These are phyloP conservation scores for Talaromyces sp. DNA, from an alignment of 2,329 filamentous ascomycete species.

Conservation along the genomic window DNA sequence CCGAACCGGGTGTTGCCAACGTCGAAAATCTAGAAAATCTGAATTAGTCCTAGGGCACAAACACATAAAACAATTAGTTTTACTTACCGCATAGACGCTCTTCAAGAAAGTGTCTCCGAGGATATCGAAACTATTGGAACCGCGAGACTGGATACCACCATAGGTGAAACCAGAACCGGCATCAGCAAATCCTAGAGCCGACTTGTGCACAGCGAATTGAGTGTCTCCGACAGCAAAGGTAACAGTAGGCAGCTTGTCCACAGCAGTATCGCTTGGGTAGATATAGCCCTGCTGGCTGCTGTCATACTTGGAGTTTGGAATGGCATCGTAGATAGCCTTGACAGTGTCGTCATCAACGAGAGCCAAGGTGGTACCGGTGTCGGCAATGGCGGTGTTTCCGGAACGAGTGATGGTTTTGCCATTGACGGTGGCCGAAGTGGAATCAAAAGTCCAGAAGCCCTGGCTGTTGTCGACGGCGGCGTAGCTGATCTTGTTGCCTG, in stretches of 20 bases:
- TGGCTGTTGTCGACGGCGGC: conserved; percentile 57
- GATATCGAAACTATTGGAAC: conserved; percentile 56
- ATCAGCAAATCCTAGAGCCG: conserved; percentile 56
- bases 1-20: conserved; percentile 57
- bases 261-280: conserved; percentile 51
- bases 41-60: not conserved
- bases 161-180: conserved; percentile 53
- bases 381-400: conserved; percentile 62
- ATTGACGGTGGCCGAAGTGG: conserved; percentile 53
- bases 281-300: conserved; percentile 56
- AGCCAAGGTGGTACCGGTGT: conserved; percentile 66
- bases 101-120: conserved; percentile 61
- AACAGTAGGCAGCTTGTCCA: conserved; percentile 54
- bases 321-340: conserved; percentile 58
- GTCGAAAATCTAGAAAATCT: conserved; percentile 53
- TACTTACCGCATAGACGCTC: conserved; percentile 56
- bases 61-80: not conserved
- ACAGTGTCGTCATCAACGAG: conserved; percentile 59
- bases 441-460: conserved; percentile 65
- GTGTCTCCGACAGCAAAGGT: conserved; percentile 59
- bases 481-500: conserved; percentile 53
- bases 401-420: conserved; percentile 47
- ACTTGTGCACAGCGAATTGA: conserved; percentile 57
- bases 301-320: conserved; percentile 57
- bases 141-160: conserved; percentile 61